These are phyloP conservation scores for Neoascochyta sp. DNA, from an alignment of 2,329 filamentous ascomycete genomes.

Conservation along the genomic window DNA sequence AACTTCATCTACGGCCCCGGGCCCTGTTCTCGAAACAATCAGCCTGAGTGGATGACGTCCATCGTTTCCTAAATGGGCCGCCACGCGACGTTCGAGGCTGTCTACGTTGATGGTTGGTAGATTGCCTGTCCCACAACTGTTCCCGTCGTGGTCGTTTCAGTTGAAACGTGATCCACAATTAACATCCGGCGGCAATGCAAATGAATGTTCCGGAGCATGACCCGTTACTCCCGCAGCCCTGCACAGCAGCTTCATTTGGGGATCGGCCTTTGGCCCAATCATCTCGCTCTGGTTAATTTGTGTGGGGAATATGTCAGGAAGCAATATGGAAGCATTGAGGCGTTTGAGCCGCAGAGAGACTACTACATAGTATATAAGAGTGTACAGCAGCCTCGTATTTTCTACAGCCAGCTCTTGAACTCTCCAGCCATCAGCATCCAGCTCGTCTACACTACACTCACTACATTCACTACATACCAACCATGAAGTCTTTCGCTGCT, in stretches of 20 bases:
- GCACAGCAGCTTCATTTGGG: conserved; percentile 27
- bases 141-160: conserved; percentile 18
- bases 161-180: conserved; percentile 14
- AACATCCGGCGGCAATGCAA: conserved; percentile 19
- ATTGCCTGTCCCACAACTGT: conserved; percentile 23
- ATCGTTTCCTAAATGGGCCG: too few relatives aligned
- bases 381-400: conserved; percentile 2
- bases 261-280: conserved; percentile 21
- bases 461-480: conserved; percentile 5
- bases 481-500: conserved; percentile 36
- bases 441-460: conserved; percentile 2
- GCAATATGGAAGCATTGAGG: conserved; percentile 21
- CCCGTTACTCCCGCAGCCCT: conserved; percentile 14
- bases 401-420: conserved; percentile 4
- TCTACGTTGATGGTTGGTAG: too few relatives aligned
- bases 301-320: conserved; percentile 8
- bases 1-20: too few relatives aligned
- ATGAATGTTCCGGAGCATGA: conserved; percentile 17
- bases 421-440: too few relatives aligned
- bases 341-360: conserved; percentile 2
- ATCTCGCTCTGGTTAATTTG: conserved; percentile 14
- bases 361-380: conserved; percentile 21
- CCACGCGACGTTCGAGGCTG: conserved; percentile 13
- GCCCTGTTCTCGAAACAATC: too few relatives aligned
- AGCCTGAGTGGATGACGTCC: too few relatives aligned